Evolutionary conservation across 345 rosid genomes (phyloP).

Genomic region (Acer saccharum): DNA sequence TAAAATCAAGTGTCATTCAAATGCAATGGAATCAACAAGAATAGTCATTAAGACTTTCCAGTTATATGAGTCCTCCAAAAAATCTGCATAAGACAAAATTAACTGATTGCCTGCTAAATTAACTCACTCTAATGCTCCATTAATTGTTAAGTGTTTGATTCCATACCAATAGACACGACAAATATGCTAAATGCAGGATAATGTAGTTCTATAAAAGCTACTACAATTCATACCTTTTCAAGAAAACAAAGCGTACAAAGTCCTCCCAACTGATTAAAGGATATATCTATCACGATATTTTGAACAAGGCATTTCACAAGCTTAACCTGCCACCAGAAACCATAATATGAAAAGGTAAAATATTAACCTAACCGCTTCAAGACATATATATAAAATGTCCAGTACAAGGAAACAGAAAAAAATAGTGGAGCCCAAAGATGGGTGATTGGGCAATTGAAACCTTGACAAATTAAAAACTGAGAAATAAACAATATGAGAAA

Average conservation of each 20-base stretch:
- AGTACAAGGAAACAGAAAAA: neutral
- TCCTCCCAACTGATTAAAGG: slow-evolving; percentile 49
- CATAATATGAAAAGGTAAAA: neutral
- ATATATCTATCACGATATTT: slow-evolving; percentile 43
- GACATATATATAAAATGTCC: neutral
- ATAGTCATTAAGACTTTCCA: neutral
- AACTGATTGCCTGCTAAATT: neutral
- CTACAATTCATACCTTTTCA: slow-evolving; percentile 34
- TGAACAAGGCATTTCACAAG: slow-evolving; percentile 47
- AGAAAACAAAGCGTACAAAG: slow-evolving; percentile 46
- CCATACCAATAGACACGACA: neutral
- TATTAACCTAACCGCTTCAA: neutral
- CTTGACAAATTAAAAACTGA: neutral
- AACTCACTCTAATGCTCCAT: neutral
- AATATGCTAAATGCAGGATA: neutral
- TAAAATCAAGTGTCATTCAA: neutral
- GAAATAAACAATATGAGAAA: neutral
- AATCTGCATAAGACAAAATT: neutral
- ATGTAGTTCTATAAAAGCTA: neutral
- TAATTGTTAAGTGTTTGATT: neutral
- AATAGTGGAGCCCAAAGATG: neutral
- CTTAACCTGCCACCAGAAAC: slow-evolving; percentile 42
- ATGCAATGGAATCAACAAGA: neutral
- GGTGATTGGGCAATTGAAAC: neutral
- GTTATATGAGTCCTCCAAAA: neutral